phyloP scores from a whole-genome alignment of 768 basidiomycete species.

The Collybia sordida region DNA sequence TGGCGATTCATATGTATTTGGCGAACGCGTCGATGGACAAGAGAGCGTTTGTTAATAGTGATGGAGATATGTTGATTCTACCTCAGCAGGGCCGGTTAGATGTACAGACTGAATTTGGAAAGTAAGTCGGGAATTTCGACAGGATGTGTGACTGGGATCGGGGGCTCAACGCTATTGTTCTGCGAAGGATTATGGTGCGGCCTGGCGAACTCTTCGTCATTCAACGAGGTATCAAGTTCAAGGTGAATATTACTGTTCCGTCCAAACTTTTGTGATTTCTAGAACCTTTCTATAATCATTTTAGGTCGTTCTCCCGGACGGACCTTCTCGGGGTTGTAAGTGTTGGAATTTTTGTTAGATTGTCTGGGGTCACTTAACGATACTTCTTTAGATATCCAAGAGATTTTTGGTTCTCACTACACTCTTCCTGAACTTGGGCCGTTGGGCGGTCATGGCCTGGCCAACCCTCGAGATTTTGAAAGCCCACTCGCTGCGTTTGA shows the following conservation, averaged over 20 bases:
- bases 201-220: slow-evolving; percentile 67
- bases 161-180: neutral
- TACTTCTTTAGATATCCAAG: slow-evolving; percentile 49
- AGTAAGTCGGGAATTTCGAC: slow-evolving; percentile 36
- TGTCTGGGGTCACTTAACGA: neutral
- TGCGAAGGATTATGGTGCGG: slow-evolving; percentile 52
- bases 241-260: slow-evolving; percentile 37
- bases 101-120: slow-evolving; percentile 69
- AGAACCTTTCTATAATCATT: neutral
- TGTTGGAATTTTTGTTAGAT: neutral
- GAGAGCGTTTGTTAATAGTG: slow-evolving; percentile 59
- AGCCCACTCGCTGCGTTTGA: slow-evolving; percentile 64
- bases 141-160: neutral
- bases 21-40: slow-evolving; percentile 62
- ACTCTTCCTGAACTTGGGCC: slow-evolving; percentile 65
- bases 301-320: slow-evolving; percentile 53
- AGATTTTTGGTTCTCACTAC: slow-evolving; percentile 65
- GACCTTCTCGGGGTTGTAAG: slow-evolving; percentile 62
- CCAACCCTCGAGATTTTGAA: slow-evolving; percentile 65
- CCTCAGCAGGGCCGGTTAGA: slow-evolving; percentile 66
- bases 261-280: neutral
- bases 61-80: slow-evolving; percentile 67
- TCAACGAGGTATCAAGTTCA: slow-evolving; percentile 68
- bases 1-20: slow-evolving; percentile 63
- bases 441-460: slow-evolving; percentile 65